Conservation (phyloP, 441 rosid species). For the Eutrema salsugineum region DNA sequence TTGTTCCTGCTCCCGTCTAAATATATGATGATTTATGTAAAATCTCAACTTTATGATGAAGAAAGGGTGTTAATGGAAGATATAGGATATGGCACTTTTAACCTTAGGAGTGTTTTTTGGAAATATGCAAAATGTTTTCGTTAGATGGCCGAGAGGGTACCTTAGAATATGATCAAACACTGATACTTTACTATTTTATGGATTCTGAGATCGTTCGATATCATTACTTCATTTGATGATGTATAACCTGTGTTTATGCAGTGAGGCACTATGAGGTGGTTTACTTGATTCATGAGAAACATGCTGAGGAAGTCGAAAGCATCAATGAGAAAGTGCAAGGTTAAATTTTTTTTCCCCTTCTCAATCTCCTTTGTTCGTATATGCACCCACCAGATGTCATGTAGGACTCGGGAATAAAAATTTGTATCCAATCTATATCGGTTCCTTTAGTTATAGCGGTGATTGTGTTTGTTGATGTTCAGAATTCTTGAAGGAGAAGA, state of each 20-base stretch:
- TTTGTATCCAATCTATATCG: neutral
- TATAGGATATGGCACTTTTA: neutral
- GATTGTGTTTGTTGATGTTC: constrained; percentile 9
- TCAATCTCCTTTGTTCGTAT: neutral
- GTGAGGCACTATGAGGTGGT: constrained; percentile 95
- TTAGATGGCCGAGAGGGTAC: neutral
- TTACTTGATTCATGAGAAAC: constrained; percentile 85
- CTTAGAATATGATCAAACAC: neutral
- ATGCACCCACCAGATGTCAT: neutral
- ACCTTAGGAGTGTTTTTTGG: neutral
- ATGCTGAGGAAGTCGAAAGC: constrained; percentile 62
- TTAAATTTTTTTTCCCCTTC: neutral
- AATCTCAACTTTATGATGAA: neutral
- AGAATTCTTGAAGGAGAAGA: constrained; percentile 81
- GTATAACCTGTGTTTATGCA: constrained; percentile 30
- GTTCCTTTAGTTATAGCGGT: neutral
- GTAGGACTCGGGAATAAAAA: neutral
- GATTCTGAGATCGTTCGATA: neutral
- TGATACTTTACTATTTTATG: neutral
- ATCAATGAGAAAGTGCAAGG: constrained; percentile 87
- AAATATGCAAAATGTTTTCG: neutral
- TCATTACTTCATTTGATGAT: neutral
- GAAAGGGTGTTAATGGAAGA: neutral
- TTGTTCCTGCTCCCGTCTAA: neutral
- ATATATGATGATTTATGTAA: neutral